Percentiles rank a stretch among this genome's conserved stretches.
Evolutionary conservation across 208 protist genomes (phyloP).

Genomic region (Leishmania major): DNA sequence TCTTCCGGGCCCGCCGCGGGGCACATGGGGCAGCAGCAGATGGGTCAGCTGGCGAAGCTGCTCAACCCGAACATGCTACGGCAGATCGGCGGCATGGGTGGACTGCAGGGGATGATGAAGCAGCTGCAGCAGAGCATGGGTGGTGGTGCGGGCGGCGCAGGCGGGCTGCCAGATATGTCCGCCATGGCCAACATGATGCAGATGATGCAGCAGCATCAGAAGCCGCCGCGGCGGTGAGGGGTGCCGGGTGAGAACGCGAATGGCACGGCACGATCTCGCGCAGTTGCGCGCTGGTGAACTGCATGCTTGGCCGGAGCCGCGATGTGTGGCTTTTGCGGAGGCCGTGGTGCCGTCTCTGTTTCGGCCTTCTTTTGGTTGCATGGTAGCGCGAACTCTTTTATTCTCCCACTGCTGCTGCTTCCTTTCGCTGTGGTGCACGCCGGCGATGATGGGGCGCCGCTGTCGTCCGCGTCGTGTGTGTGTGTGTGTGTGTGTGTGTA

Average conservation of each 20-base stretch:
- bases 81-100: constrained; percentile 83
- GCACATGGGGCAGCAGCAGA: constrained; percentile 83
- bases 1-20: constrained; percentile 52
- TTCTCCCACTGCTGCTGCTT: background rate
- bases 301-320: background rate
- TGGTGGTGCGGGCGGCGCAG: constrained; percentile 30
- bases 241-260: background rate
- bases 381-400: no score
- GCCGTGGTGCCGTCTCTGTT: background rate
- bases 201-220: constrained; percentile 40
- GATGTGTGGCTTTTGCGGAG: background rate
- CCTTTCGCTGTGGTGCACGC: background rate
- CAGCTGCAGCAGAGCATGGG: constrained; percentile 61
- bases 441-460: background rate
- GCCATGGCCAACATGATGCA: constrained; percentile 63
- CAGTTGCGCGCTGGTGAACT: background rate
- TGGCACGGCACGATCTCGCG: background rate
- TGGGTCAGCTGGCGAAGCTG: constrained; percentile 85
- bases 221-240: constrained; percentile 17
- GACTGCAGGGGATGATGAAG: constrained; percentile 90
- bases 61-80: constrained; percentile 87
- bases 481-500: background rate
- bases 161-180: constrained; percentile 52
- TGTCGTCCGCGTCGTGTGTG: background rate
- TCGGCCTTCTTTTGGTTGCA: no score